Conservation (phyloP, 306 rosid species). For the Erythrophleum fordii region DNA sequence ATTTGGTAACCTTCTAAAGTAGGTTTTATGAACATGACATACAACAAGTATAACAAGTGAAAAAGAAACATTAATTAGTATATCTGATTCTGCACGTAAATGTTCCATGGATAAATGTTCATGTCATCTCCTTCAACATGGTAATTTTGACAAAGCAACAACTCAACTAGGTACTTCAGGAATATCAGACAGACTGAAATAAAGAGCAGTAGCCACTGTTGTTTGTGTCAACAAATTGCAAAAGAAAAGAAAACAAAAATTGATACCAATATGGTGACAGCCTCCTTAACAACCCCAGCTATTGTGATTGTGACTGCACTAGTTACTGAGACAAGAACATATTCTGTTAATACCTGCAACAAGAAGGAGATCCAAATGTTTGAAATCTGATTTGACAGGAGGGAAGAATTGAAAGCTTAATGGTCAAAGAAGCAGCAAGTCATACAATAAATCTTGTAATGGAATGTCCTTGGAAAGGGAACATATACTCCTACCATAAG, state of each 20-base stretch:
- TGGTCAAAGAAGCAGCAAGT: slow-evolving; percentile 24
- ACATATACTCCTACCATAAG: slow-evolving; percentile 68
- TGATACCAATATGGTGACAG: slow-evolving; percentile 92
- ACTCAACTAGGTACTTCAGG: too few species aligned
- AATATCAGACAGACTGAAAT: slow-evolving; percentile 1
- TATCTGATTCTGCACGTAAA: too few species aligned
- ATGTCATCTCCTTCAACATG: too few species aligned
- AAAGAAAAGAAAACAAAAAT: slow-evolving; percentile 4
- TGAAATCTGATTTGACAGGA: slow-evolving; percentile 20
- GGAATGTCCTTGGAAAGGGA: slow-evolving; percentile 5
- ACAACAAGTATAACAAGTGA: too few species aligned
- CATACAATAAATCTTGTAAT: not conserved
- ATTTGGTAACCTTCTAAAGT: too few species aligned
- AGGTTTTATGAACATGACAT: too few species aligned
- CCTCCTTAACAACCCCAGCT: slow-evolving; percentile 98
- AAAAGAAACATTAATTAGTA: too few species aligned
- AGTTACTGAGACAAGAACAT: slow-evolving; percentile 88
- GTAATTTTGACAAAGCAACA: too few species aligned
- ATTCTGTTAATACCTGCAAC: slow-evolving; percentile 87
- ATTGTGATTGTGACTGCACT: slow-evolving; percentile 98
- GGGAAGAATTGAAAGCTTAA: slow-evolving; percentile 21
- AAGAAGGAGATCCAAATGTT: slow-evolving; percentile 30
- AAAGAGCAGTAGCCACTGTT: not conserved
- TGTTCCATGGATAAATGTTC: too few species aligned
- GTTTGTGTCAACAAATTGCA: slow-evolving; percentile 11